Evolutionary conservation across 306 rosid genomes (phyloP), one percentile per base, ranked within the genome.

Genomic region (Rosa chinensis): DNA sequence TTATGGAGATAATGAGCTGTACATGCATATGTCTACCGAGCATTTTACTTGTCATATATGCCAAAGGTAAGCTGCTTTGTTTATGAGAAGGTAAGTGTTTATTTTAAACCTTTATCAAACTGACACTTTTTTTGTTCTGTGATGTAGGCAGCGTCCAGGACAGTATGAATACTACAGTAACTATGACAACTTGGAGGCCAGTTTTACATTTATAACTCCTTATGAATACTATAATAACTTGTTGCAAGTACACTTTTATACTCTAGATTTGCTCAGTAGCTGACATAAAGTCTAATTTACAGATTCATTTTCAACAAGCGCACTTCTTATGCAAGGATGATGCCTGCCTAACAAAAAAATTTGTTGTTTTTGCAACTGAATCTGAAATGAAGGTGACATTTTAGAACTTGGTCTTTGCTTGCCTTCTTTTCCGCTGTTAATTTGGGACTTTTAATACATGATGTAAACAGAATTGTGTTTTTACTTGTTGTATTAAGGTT

Each of bases 311-410:
- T 81, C 95, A 93, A 76, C 90, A 88, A 72, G 86, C 82, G 21
- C 97, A 95, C 82, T 92, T 92, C 83, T 86, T 95, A 66, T 95
- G 99, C 84, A 97, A 95, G 89, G 99, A 95, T 59, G 98, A 95
- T 79, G 85, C 88, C 64, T 95, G 99, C 84, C 93, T 95, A 66
- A 78, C 89, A 53, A 95, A 95, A 80, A 95, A 95, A 82, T 95
- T 92, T 84, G 23, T 90, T 52, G 99, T 95, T 50, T 95, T 92
- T 81, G 92, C 82, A 81, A 86, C 98, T 76, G 99, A 92, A 74
- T 39, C 86, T 66, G 98, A 91, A 82, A 87, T 95, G 91, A 95
- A 95, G 99, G 99, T 95, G 81, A 85, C 79, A 77, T 70, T 56
- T 84, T 79, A 25, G 37, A 73, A 70, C 72, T 61, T 66, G 52